A percentile compares a stretch with the other conserved stretches of the same genome.
These are phyloP conservation scores for Tirmania nivea DNA, from an alignment of 495 filamentous ascomycete genomes.

Conservation along the genomic window DNA sequence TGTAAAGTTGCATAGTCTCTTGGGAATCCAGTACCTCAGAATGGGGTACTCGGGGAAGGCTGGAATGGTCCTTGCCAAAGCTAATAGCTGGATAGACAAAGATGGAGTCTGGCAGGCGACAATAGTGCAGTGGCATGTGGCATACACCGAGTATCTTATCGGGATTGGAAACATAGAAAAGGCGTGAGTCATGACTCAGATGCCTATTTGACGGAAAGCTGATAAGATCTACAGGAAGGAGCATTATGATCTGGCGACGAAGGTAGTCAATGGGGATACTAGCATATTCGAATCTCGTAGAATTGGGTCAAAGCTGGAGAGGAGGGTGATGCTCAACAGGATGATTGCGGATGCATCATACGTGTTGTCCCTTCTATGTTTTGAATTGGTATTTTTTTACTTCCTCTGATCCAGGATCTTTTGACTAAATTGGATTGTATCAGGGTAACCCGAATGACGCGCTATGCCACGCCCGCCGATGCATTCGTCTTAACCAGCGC, in stretches of 20 bases:
- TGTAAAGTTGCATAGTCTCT: conserved; percentile 33
- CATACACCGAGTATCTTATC: conserved; percentile 52
- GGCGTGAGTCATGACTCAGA: conserved; percentile 16
- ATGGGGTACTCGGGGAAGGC: conserved; percentile 62
- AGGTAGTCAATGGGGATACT: conserved; percentile 10
- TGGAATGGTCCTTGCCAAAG: conserved; percentile 37
- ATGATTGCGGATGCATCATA: conserved; percentile 30
- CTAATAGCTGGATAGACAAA: conserved; percentile 28
- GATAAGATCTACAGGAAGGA: conserved; percentile 11
- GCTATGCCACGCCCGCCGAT: conserved; percentile 17
- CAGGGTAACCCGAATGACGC: conserved; percentile 17
- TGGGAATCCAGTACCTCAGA: conserved; percentile 51
- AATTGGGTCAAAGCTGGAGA: conserved; percentile 5
- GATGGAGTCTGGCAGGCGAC: conserved; percentile 24
- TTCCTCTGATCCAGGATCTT: neutral
- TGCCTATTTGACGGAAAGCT: neutral
- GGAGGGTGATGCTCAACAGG: conserved; percentile 14
- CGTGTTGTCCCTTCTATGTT: conserved; percentile 16
- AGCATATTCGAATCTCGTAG: neutral
- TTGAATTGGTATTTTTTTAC: conserved; percentile 12
- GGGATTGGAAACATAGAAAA: conserved; percentile 41
- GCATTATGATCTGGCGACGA: conserved; percentile 6
- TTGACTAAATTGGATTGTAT: conserved; percentile 4
- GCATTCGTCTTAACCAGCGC: conserved; percentile 14
- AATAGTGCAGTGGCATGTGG: conserved; percentile 39